phyloP scores from a whole-genome alignment of 305 asterid genomes.

The Solanum hybrid region DNA sequence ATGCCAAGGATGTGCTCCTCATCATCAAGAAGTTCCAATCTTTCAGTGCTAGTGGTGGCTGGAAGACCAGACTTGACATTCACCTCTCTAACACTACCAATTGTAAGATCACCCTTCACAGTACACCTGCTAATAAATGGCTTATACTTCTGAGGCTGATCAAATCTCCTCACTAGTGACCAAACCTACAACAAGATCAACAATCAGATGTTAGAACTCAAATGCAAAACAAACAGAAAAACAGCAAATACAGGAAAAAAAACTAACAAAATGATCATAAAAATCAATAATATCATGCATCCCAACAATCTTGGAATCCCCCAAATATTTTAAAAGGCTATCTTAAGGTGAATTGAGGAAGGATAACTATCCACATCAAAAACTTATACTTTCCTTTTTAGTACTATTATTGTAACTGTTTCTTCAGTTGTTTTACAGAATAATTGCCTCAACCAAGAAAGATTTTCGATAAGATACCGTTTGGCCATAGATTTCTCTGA shows the following conservation, averaged over 20 bases:
- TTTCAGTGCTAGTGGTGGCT: conserved; percentile 49
- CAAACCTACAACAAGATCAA: conserved; percentile 26
- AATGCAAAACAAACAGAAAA: neutral
- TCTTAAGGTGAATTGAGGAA: neutral
- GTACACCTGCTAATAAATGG: conserved; percentile 41
- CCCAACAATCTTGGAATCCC: neutral
- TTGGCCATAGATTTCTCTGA: neutral
- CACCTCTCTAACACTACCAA: conserved; percentile 49
- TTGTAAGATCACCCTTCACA: conserved; percentile 28
- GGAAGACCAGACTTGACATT: conserved; percentile 49
- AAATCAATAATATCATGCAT: neutral
- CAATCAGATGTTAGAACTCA: neutral
- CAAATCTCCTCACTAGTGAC: conserved; percentile 45
- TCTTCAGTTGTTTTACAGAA: neutral
- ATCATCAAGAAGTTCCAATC: conserved; percentile 40
- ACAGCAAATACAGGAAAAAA: neutral
- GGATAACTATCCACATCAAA: neutral
- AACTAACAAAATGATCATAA: neutral
- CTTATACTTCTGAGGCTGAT: conserved; percentile 48
- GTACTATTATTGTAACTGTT: too few relatives aligned
- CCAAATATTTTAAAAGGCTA: neutral
- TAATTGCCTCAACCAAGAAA: neutral
- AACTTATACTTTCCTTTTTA: too few relatives aligned
- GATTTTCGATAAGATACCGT: neutral
- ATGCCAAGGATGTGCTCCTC: conserved; percentile 40